Percentiles rank a stretch among this genome's conserved stretches.
Conservation (phyloP, 306 rosid genomes). For the Cotoneaster glaucophyllus region DNA sequence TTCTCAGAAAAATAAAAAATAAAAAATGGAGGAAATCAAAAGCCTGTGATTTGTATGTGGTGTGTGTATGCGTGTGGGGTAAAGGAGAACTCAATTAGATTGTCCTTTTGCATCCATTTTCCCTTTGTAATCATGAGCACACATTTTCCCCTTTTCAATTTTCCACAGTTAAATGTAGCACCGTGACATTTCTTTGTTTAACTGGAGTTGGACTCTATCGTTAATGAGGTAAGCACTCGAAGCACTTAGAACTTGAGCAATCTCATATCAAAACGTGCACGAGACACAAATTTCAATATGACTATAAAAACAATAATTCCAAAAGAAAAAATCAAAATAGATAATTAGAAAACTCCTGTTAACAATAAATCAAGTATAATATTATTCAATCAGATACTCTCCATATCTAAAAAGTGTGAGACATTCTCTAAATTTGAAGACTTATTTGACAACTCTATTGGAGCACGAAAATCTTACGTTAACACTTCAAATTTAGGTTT, state of each 20-base stretch:
- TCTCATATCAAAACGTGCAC: not conserved
- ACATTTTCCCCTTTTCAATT: conserved; percentile 2
- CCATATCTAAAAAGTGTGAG: too few species aligned
- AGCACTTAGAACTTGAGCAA: not conserved
- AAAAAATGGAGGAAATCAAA: conserved; percentile 30
- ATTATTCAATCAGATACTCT: too few species aligned
- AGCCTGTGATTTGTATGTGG: conserved; percentile 48
- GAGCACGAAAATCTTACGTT: too few species aligned
- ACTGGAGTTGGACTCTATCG: not conserved
- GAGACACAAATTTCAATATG: not conserved
- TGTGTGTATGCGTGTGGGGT: conserved; percentile 59
- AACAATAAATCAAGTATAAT: too few species aligned
- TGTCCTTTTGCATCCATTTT: conserved; percentile 63
- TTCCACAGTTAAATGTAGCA: conserved; percentile 19
- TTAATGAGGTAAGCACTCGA: not conserved
- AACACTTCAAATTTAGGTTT: too few species aligned
- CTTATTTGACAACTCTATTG: too few species aligned
- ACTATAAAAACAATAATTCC: too few species aligned
- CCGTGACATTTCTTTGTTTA: not conserved
- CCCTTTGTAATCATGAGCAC: conserved; percentile 60
- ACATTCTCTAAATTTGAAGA: too few species aligned
- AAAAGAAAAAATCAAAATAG: too few species aligned
- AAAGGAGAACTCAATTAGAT: conserved; percentile 46
- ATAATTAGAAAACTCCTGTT: too few species aligned
- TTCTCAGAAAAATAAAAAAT: not conserved